phyloP scores from a whole-genome alignment of 2,329 filamentous ascomycete genomes.

The Penicillium verrucosum region DNA sequence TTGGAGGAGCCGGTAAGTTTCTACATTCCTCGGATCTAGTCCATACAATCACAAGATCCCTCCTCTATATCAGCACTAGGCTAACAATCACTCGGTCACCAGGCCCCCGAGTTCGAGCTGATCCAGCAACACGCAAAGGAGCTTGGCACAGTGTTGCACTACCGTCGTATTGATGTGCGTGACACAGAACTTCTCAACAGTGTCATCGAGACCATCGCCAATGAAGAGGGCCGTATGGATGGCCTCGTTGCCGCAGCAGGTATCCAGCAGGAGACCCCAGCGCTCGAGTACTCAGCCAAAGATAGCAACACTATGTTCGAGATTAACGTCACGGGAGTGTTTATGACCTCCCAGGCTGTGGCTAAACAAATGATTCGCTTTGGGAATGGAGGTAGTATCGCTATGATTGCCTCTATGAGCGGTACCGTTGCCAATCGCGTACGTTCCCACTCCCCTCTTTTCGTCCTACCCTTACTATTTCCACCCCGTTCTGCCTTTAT shows the following conservation, averaged over 20 bases:
- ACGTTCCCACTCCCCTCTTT: slow-evolving; percentile 17
- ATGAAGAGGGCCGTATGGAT: slow-evolving; percentile 69
- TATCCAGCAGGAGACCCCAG: slow-evolving; percentile 75
- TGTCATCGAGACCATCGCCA: slow-evolving; percentile 66
- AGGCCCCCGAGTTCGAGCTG: slow-evolving; percentile 59
- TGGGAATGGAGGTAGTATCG: slow-evolving; percentile 59
- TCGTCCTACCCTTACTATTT: not conserved
- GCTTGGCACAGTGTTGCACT: slow-evolving; percentile 66
- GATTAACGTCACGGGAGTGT: slow-evolving; percentile 59
- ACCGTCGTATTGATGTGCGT: slow-evolving; percentile 77
- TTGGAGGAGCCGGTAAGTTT: slow-evolving; percentile 38
- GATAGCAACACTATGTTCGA: slow-evolving; percentile 63
- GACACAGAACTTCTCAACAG: slow-evolving; percentile 65
- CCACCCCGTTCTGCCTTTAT: not conserved
- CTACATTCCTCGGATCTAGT: not conserved
- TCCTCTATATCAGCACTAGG: not conserved
- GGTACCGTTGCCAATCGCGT: slow-evolving; percentile 57
- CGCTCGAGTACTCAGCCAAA: slow-evolving; percentile 69
- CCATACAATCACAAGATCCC: not conserved
- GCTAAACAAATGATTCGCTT: slow-evolving; percentile 63
- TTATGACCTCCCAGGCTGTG: slow-evolving; percentile 63
- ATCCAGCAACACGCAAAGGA: slow-evolving; percentile 64
- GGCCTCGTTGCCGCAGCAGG: slow-evolving; percentile 73
- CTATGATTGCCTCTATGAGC: slow-evolving; percentile 62
- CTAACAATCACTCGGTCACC: not conserved